Conservation (phyloP, 768 basidiomycete genomes). For the Serendipita sp. region DNA sequence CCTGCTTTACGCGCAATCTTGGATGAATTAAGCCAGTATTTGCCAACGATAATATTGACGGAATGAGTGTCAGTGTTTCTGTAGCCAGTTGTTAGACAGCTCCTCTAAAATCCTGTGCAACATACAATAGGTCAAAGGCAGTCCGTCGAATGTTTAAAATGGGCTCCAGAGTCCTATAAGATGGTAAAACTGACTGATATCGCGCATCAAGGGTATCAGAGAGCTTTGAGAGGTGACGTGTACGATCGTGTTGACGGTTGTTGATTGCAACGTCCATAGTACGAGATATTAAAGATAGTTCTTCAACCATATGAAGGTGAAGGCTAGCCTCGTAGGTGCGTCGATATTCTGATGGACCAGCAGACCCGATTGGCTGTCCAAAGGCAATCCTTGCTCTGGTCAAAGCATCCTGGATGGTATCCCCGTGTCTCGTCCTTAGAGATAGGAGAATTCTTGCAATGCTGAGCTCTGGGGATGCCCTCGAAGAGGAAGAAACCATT, state of each 20-base stretch:
- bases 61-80: constrained; percentile 16
- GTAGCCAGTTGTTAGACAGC: neutral
- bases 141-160: constrained; percentile 79
- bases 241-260: neutral
- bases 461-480: constrained; percentile 43
- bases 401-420: constrained; percentile 33
- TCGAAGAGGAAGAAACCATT: constrained; percentile 30
- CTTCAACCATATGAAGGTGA: constrained; percentile 71
- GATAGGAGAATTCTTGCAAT: constrained; percentile 70
- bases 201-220: neutral
- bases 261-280: neutral
- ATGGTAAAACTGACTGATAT: constrained; percentile 47
- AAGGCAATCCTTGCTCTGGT: constrained; percentile 51
- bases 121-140: constrained; percentile 58
- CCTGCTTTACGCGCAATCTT: constrained; percentile 92
- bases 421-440: constrained; percentile 41
- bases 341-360: constrained; percentile 63
- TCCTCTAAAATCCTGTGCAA: neutral
- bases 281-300: constrained; percentile 44
- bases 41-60: constrained; percentile 48
- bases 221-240: neutral
- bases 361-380: constrained; percentile 69
- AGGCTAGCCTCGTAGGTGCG: constrained; percentile 76
- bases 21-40: constrained; percentile 83
- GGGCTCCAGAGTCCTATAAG: constrained; percentile 76